Evolutionary conservation across 306 rosid species (phyloP), one percentile per base, ranked within the genome.

Genomic region (apple (Malus domestica)): DNA sequence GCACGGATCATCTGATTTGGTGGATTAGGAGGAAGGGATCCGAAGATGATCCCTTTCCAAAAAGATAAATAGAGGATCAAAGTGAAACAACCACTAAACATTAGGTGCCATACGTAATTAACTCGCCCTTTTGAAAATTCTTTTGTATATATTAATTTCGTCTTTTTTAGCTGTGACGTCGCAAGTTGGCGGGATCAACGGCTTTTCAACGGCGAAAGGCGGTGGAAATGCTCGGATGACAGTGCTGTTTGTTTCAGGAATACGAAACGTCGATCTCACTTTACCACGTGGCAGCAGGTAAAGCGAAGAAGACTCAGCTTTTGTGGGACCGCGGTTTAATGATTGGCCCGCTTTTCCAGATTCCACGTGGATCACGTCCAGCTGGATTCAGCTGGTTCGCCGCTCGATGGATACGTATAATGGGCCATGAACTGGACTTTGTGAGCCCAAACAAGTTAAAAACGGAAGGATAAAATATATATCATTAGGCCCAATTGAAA

Each of bases 121-220:
- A 49, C 54, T 49, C 6, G 1, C 18, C 52, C 2, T 44, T 46
- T 46, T 14, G 1, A 46, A 46, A 38, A 46, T 46, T 46, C 6
- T 46, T 46, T 46, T 13, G 15, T 46, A 14, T 46, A 46, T 14
- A 46, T 46, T 13, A 46, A 46, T 46, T 46, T 46, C 18, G 52
- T 16, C 19, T 49, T 55, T 60, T 60, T 68, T 38, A 25, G 40
- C 76, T 87, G 84, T 75, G 78, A 85, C 85, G 65, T 59, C 60
- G 45, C 64, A 32, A 78, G 82, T 84, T 81, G 92, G 91, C 94
- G 91, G 89, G 83, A 78, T 85, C 86, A 84, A 86, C 93, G 96
- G 94, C 95, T 82, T 93, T 90, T 83, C 55, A 86, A 87, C 84
- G 94, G 85, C 79, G 81, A 68, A 86, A 76, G 71, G 58, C 62